Conservation (phyloP, 495 filamentous ascomycete genomes). For the Astrocystis sublimbata region DNA sequence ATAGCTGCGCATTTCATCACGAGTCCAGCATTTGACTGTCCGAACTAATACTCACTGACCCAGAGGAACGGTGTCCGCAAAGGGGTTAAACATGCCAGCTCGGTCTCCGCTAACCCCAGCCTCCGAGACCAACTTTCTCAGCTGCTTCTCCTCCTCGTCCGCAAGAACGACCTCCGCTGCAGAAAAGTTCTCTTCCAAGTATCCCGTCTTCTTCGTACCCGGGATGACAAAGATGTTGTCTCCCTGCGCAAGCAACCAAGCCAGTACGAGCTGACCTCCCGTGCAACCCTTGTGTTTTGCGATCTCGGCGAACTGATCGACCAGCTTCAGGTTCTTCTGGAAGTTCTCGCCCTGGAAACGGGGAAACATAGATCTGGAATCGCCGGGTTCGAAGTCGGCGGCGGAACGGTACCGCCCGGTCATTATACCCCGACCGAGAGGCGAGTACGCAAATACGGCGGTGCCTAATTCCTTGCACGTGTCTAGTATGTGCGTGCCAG, state of each 20-base stretch:
- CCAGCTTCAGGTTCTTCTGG: conserved; percentile 53
- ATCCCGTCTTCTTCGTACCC: conserved; percentile 58
- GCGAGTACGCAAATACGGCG: conserved; percentile 48
- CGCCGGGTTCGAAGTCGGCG: conserved; percentile 41
- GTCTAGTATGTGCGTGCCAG: conserved; percentile 36
- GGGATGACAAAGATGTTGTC: conserved; percentile 57
- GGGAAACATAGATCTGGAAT: conserved; percentile 42
- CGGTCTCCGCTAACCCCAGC: conserved; percentile 41
- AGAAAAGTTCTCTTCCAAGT: conserved; percentile 59
- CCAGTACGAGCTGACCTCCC: conserved; percentile 52
- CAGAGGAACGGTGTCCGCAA: conserved; percentile 15
- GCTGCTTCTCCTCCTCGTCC: conserved; percentile 45
- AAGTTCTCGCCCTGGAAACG: conserved; percentile 56
- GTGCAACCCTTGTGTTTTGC: conserved; percentile 52
- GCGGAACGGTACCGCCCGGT: conserved; percentile 38
- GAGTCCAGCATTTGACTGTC: background rate
- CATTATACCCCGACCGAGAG: conserved; percentile 51
- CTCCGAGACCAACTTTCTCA: conserved; percentile 36
- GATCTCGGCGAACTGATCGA: conserved; percentile 46
- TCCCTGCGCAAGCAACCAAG: conserved; percentile 60
- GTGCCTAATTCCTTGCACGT: conserved; percentile 52
- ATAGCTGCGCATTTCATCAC: background rate
- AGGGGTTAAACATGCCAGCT: conserved; percentile 4
- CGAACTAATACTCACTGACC: background rate
- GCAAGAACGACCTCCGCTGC: conserved; percentile 47